phyloP scores from a whole-genome alignment of 352 stramenopile genomes.

The Pilasporangium apinafurcum region DNA sequence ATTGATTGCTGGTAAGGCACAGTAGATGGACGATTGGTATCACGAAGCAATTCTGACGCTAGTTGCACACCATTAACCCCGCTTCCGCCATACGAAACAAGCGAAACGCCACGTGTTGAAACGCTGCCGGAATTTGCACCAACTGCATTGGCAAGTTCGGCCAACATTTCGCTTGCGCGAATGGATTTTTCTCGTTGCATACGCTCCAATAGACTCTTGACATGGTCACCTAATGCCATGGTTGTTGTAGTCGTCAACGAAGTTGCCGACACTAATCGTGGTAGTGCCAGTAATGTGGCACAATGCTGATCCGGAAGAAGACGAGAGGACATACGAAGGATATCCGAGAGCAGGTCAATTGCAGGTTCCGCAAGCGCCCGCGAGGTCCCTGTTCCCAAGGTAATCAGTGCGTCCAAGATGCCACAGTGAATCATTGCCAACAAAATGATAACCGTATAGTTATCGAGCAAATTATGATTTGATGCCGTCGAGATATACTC shows the following conservation, averaged over 20 bases:
- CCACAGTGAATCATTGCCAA: conserved; percentile 84
- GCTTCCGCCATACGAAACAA: conserved; percentile 77
- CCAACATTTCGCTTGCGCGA: conserved; percentile 78
- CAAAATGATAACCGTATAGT: conserved; percentile 84
- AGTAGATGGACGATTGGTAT: conserved; percentile 79
- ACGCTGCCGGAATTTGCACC: conserved; percentile 70
- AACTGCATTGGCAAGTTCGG: conserved; percentile 73
- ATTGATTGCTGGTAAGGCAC: conserved; percentile 20
- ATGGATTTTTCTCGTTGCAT: conserved; percentile 83
- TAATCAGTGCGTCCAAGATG: conserved; percentile 77
- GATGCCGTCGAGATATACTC: conserved; percentile 53
- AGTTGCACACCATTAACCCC: conserved; percentile 86
- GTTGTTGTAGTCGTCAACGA: conserved; percentile 69
- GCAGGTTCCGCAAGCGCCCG: conserved; percentile 75
- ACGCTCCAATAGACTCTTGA: conserved; percentile 66
- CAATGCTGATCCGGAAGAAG: conserved; percentile 84
- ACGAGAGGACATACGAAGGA: conserved; percentile 76
- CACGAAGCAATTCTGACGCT: conserved; percentile 77
- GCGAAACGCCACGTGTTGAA: conserved; percentile 54
- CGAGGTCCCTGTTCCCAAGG: conserved; percentile 67
- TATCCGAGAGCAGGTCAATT: conserved; percentile 77
- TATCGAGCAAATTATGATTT: conserved; percentile 82
- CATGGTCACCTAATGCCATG: conserved; percentile 59
- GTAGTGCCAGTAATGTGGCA: conserved; percentile 66
- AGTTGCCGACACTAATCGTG: conserved; percentile 72